Base-by-base conservation (phyloP, 2,329 filamentous ascomycete species). In the Aspergillus sclerotialis region DNA sequence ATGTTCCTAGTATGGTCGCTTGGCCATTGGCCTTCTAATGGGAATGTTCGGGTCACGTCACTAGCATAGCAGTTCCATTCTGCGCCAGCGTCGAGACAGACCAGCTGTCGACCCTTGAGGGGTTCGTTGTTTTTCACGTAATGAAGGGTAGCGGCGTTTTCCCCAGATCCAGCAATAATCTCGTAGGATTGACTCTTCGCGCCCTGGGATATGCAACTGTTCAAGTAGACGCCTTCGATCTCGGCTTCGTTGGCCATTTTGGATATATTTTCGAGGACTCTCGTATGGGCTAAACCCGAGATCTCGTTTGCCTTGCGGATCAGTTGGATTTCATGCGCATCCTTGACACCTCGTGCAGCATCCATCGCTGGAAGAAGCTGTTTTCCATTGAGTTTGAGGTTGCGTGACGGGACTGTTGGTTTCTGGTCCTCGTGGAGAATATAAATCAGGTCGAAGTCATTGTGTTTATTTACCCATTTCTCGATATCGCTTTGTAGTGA, bases 111-210 rank as follows among this genome's bases (percentile, higher is more conserved):
- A 28, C 77, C 78, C 1, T 65, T 63, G 23, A 90, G 65, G 0
- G 79, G 71, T 52, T 81, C 72, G 45, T 88, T 71, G 58, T 94
- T 94, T 53, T 82, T 76, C 15, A 87, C 77, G 50, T 95, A 95
- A 64, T 95, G 90, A 21, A 95, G 72, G 2, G 86, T 92, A 4
- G 88, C 85, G 0, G 84, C 89, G 11, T 84, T 81, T 4, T 78
- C 73, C 8, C 90, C 90, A 21, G 77, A 76, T 0, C 87, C 90
- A 12, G 92, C 79, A 51, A 96, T 95, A 40, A 82, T 81, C 46
- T 84, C 77, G 62, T 96, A 96, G 1, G 90, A 82, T 68, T 93
- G 87, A 49, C 92, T 79, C 55, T 80, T 82, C 33, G 83, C 82
- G 15, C 84, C 84, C 40, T 81, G 72, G 33, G 80, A 74, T 39